phyloP scores from a whole-genome alignment of 371 early-diverging fungal species.

The Mucor plumbeus region DNA sequence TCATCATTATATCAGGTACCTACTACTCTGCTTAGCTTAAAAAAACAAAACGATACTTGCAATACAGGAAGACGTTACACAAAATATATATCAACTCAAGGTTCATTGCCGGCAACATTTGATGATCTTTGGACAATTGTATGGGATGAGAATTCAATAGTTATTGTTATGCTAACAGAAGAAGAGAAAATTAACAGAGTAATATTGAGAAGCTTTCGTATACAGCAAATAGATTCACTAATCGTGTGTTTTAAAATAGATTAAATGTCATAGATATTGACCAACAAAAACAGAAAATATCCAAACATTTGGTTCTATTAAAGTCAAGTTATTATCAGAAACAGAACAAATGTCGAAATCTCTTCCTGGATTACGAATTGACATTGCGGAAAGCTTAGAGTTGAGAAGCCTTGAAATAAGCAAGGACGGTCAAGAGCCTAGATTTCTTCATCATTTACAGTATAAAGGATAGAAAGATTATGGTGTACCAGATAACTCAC shows the following conservation, averaged over 20 bases:
- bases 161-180: conserved; percentile 87
- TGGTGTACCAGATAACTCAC: conserved; percentile 64
- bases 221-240: no score
- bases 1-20: not conserved
- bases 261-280: conserved; percentile 75
- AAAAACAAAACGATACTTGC: not conserved
- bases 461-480: conserved; percentile 87
- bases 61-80: conserved; percentile 32
- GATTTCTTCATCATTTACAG: conserved; percentile 73
- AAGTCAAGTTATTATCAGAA: conserved; percentile 28
- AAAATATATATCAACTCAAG: conserved; percentile 85
- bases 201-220: conserved; percentile 23
- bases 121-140: conserved; percentile 87
- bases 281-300: conserved; percentile 41
- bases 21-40: not conserved
- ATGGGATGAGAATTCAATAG: conserved; percentile 73
- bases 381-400: not conserved
- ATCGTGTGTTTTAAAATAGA: conserved; percentile 32
- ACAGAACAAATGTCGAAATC: not conserved
- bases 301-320: conserved; percentile 33
- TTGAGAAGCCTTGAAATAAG: conserved; percentile 14
- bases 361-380: not conserved
- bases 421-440: conserved; percentile 1
- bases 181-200: conserved; percentile 73
- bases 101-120: conserved; percentile 76